Evolutionary conservation across 108 stramenopile genomes (phyloP).

Genomic region (Pseudonitzschia delicatissima): DNA sequence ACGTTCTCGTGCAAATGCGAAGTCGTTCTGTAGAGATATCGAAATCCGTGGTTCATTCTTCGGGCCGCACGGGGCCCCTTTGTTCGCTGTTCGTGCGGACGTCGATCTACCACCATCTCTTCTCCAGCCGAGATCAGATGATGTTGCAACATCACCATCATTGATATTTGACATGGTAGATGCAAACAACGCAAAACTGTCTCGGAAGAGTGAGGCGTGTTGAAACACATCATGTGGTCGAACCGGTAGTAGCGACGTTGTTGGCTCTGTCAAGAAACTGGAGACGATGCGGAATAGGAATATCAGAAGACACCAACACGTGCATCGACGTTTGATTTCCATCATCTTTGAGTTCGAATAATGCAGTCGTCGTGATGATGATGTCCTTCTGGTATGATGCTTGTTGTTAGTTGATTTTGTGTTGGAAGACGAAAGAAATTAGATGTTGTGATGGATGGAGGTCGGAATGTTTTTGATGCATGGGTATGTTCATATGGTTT

Average conservation of each 20-base stretch:
- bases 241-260: not conserved
- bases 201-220: not conserved
- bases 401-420: too few species aligned
- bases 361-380: too few species aligned
- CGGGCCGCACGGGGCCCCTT: slow-evolving; percentile 57
- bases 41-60: slow-evolving; percentile 74
- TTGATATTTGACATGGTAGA: not conserved
- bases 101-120: not conserved
- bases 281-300: not conserved
- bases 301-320: too few species aligned
- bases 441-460: too few species aligned
- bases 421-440: too few species aligned
- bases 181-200: not conserved
- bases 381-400: too few species aligned
- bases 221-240: not conserved
- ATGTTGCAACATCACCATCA: not conserved
- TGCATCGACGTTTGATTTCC: too few species aligned
- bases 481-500: too few species aligned
- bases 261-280: not conserved
- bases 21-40: slow-evolving; percentile 68
- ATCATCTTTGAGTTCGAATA: too few species aligned
- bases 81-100: slow-evolving; percentile 70
- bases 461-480: too few species aligned
- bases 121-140: not conserved
- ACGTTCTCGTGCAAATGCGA: slow-evolving; percentile 29